Evolutionary conservation across 2,329 filamentous ascomycete genomes (phyloP), one percentile per base, ranked within the genome.

Genomic region (Lasiodiplodia theobromae): DNA sequence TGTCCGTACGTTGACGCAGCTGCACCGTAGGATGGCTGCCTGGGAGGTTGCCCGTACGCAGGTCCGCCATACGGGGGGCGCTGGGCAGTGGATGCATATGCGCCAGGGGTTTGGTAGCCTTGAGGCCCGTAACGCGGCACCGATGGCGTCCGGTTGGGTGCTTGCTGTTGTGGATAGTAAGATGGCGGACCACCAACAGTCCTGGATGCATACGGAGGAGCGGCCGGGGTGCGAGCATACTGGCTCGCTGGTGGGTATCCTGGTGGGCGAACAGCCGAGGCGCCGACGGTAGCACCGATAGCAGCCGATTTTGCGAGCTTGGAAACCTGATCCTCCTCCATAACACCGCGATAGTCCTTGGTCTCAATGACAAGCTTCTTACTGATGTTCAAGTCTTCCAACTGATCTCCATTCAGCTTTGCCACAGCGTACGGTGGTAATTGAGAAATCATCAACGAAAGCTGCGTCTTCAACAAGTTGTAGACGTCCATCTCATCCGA

Each of bases 371-470:
- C 82, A 23, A 97, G 86, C 76, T 89, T 93, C 56, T 89, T 92
- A 80, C 91, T 95, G 76, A 97, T 91, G 71, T 92, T 90, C 58
- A 97, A 83, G 69, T 94, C 92, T 37, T 90, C 91, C n/a, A 97
- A 82, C 77, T 94, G 92, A 76, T 96, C 91, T 11, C 93, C 93
- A 74, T 96, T 91, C 70, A 97, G 83, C 74, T 96, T 95, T 6
- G 94, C 90, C 28, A 97, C 91, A 1, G 92, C 92, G 76, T 93
- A 96, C 1, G 94, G 94, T 1, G 94, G 94, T 12, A 97, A 82
- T 49, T 87, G 88, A 71, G 91, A 86, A 70, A 97, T 87, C 71
- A 97, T 88, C 37, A 94, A 82, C 0, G 88, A 84, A 23, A 97
- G 83, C 75, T 94, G 92, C 4, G 89, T 87, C 76, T 91, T 93